phyloP scores from a whole-genome alignment of 2,329 filamentous ascomycete genomes.

The Aureobasidium sp. region DNA sequence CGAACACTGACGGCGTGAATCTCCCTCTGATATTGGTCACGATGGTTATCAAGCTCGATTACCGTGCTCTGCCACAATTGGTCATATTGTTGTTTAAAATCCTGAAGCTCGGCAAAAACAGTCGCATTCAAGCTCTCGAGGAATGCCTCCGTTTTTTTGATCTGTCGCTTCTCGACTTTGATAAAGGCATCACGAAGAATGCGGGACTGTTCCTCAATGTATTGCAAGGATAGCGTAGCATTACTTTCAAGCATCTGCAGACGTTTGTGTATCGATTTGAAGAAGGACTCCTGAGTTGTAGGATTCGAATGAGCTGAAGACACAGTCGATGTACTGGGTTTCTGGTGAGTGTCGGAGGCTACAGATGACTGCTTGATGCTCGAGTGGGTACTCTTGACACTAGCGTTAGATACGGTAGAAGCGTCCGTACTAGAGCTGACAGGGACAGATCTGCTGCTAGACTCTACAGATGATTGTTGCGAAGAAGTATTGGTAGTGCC shows the following conservation, averaged over 20 bases:
- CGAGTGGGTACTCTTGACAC: neutral
- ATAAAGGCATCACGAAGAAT: conserved; percentile 82
- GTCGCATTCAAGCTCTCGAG: conserved; percentile 80
- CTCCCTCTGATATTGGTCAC: conserved; percentile 75
- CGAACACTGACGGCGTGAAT: conserved; percentile 73
- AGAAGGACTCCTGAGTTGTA: conserved; percentile 86
- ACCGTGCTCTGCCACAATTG: conserved; percentile 95
- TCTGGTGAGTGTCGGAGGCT: neutral
- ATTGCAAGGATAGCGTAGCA: conserved; percentile 84
- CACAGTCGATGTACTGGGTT: conserved; percentile 8
- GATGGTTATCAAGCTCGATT: conserved; percentile 81
- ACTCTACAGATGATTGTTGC: neutral
- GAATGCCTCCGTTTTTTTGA: conserved; percentile 75
- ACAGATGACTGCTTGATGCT: neutral
- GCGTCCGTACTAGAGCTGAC: neutral
- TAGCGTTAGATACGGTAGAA: neutral
- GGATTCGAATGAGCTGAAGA: conserved; percentile 5
- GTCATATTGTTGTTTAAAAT: conserved; percentile 80
- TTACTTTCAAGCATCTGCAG: conserved; percentile 87
- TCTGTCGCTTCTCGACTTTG: conserved; percentile 79
- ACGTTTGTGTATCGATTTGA: conserved; percentile 92
- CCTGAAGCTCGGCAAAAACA: conserved; percentile 71
- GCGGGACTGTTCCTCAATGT: conserved; percentile 92
- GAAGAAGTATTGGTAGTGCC: neutral
- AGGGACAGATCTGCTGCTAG: neutral